These are phyloP conservation scores for Paradendryphiella salina DNA, from an alignment of 2,329 filamentous ascomycete species.

Conservation along the genomic window DNA sequence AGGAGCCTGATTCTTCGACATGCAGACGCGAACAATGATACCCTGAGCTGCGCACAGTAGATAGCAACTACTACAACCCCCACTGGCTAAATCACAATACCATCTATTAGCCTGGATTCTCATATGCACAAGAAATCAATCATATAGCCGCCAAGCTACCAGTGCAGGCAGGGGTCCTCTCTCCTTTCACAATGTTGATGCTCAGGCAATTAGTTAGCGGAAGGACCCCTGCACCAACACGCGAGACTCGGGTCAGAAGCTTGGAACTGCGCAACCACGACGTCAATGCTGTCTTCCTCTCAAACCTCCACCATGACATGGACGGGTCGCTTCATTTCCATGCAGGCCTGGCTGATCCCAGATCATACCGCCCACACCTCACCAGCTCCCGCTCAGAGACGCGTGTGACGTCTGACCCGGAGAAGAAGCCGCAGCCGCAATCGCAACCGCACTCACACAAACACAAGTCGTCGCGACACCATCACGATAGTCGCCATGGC, in stretches of 20 bases:
- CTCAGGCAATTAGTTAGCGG: conserved; percentile 12
- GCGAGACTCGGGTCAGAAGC: conserved; percentile 9
- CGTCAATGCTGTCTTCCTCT: conserved; percentile 6
- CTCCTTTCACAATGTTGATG: conserved; percentile 7
- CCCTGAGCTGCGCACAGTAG: conserved; percentile 5
- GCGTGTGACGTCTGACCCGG: conserved; percentile 35
- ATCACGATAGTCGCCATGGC: conserved; percentile 35
- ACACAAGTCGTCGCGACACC: conserved; percentile 35
- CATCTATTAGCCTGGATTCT: not conserved
- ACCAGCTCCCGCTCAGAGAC: conserved; percentile 26
- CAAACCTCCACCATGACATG: conserved; percentile 30
- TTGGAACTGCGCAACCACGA: conserved; percentile 6
- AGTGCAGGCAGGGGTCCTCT: not conserved
- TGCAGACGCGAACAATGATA: conserved; percentile 10
- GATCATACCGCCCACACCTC: conserved; percentile 29
- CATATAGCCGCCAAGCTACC: not conserved
- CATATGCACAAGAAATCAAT: not conserved
- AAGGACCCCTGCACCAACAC: conserved; percentile 14
- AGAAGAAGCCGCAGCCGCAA: conserved; percentile 35
- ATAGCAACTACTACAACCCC: conserved; percentile 2
- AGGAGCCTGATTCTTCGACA: not conserved
- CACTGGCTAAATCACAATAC: not conserved
- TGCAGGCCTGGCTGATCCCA: conserved; percentile 18
- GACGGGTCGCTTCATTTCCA: conserved; percentile 25
- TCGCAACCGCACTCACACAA: conserved; percentile 31